Evolutionary conservation across 176 grass and related monocot genomes (phyloP).

Genomic region (Areca catechu): DNA sequence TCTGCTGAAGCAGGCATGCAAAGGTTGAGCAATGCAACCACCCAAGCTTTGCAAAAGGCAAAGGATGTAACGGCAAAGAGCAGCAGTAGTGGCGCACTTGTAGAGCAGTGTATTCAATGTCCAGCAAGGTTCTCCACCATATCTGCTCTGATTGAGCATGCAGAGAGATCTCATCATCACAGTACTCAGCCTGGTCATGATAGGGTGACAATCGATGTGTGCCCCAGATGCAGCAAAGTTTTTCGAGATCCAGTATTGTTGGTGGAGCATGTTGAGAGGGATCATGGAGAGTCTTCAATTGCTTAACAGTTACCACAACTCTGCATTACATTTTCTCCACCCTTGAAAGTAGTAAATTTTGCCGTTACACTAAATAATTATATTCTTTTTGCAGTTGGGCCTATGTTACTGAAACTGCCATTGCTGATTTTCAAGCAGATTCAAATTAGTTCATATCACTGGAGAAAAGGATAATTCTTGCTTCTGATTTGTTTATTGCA

Average conservation of each 20-base stretch:
- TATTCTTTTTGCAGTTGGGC: no score
- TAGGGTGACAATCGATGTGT: conserved; percentile 53
- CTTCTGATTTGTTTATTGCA: no score
- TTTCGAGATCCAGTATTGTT: conserved; percentile 83
- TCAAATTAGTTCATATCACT: no score
- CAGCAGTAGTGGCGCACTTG: conserved; percentile 25
- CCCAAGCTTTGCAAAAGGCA: conserved; percentile 60
- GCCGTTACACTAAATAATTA: no score
- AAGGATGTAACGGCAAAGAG: conserved; percentile 49
- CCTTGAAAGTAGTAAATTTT: no score
- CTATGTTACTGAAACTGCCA: no score
- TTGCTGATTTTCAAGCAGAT: no score
- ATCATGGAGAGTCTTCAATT: conserved; percentile 66
- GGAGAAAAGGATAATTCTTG: no score
- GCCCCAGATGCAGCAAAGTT: conserved; percentile 82
- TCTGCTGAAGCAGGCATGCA: conserved; percentile 87
- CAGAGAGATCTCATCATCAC: conserved; percentile 52
- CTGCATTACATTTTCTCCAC: no score
- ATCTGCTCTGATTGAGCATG: conserved; percentile 57
- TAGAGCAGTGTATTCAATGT: conserved; percentile 78
- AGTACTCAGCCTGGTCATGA: conserved; percentile 21
- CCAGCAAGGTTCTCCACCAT: conserved; percentile 64
- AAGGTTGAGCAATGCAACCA: conserved; percentile 65
- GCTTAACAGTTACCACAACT: no score
- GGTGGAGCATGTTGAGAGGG: conserved; percentile 92